Base-by-base conservation (phyloP, 2,329 filamentous ascomycete species). In the Fusarium citri region DNA sequence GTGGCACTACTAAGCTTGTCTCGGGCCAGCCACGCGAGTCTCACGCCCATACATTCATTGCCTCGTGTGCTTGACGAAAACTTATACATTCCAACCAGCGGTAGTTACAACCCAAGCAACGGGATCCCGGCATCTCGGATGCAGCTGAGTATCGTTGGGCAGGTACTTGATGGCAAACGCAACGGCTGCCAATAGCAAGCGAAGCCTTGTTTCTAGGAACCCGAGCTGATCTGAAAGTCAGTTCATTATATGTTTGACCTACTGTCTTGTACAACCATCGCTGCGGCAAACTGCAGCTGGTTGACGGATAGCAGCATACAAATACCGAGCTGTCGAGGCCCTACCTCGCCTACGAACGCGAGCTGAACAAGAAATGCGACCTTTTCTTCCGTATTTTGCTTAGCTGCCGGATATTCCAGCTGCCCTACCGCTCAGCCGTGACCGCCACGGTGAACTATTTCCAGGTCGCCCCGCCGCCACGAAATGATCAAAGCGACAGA, bases 21-120 rank as follows among this genome's bases (percentile, higher is more conserved):
- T 74, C 70, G 60, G 70, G 58, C 51, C 53, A 49, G 72, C 68
- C 70, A 71, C 60, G 59, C 66, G 66, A 59, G 65, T 65, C 62
- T 63, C 55, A 68, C 53, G 11, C n/a, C 23, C 31, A 48, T 42
- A 37, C 62, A 46, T 47, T 45, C 43, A 42, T 61, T 34, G 15
- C 40, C 34, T 26, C 50, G 55, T 59, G 15, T 59, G 41, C 48
- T 40, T 23, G 23, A 51, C 45, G 42, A 54, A 49, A 66, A 46
- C 22, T 49, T 34, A 31, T 28, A 25, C 61, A 66, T 69, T 67
- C 66, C 56, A 53, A 30, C 30, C 37, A n/a, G 18, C 26, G 40
- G 43, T 16, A 42, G 47, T 20, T 25, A 43, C 23, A 23, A 30
- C 55, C 60, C 43, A 47, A n/a, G 50, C 31, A 20, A 62, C 49